Percentiles rank a stretch among this genome's conserved stretches.
These are phyloP conservation scores for Radiomyces spectabilis DNA, from an alignment of 192 early-diverging fungal genomes.

Conservation along the genomic window DNA sequence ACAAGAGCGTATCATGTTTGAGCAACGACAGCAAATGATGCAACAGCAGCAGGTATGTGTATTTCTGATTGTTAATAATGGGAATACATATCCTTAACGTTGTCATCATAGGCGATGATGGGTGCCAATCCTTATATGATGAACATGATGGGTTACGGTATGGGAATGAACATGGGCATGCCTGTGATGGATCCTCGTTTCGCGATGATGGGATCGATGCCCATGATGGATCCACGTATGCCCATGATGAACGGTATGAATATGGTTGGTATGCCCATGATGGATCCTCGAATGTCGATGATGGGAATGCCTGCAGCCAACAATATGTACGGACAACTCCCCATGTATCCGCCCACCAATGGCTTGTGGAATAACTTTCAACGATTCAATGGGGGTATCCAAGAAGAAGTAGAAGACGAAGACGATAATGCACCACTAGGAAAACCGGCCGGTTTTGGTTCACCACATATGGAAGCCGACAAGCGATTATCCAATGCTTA, in stretches of 20 bases:
- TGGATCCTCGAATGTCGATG: no score
- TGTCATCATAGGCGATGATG: background rate
- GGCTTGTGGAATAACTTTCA: background rate
- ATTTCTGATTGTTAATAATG: background rate
- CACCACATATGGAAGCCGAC: no score
- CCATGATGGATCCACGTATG: slow-evolving; percentile 1
- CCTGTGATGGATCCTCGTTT: background rate
- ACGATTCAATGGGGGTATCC: background rate
- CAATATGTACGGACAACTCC: background rate
- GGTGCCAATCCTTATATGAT: slow-evolving; percentile 4
- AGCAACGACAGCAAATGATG: background rate
- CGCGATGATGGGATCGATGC: background rate
- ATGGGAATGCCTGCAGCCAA: no score
- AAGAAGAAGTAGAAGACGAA: background rate
- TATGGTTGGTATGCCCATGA: background rate
- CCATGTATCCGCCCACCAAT: background rate
- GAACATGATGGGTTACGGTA: no score
- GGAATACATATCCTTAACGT: background rate
- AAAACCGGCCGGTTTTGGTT: no score
- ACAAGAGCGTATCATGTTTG: background rate
- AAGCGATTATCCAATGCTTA: no score
- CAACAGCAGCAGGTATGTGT: background rate
- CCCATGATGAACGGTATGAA: slow-evolving; percentile 6
- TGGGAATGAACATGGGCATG: slow-evolving; percentile 1
- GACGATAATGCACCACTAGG: background rate